phyloP scores from a whole-genome alignment of 2,329 filamentous ascomycete genomes.

The Ascosphaera acerosa region DNA sequence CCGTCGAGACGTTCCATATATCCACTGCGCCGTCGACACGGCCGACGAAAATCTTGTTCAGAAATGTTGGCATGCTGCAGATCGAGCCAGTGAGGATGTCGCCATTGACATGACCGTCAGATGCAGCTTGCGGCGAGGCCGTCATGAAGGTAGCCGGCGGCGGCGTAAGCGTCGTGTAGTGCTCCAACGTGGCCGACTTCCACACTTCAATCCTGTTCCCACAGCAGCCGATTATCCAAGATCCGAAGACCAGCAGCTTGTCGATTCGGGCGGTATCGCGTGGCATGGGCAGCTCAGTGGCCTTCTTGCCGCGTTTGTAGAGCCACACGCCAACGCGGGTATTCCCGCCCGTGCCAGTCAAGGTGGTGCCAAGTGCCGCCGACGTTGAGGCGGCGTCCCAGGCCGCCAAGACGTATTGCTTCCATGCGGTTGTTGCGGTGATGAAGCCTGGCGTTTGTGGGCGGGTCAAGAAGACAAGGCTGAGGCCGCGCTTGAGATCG shows the following conservation, averaged over 20 bases:
- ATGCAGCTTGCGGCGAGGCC: too few relatives aligned
- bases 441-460: constrained; percentile 71
- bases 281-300: constrained; percentile 47
- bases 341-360: constrained; percentile 17
- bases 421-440: constrained; percentile 71
- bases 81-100: constrained; percentile 53
- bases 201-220: constrained; percentile 61
- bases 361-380: constrained; percentile 39
- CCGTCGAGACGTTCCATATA: constrained; percentile 92
- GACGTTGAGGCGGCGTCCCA: constrained; percentile 26
- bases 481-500: constrained; percentile 69
- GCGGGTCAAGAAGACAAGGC: constrained; percentile 76
- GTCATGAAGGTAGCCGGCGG: constrained; percentile 10
- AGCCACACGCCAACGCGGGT: constrained; percentile 49
- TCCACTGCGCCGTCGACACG: constrained; percentile 73
- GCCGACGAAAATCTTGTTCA: constrained; percentile 89
- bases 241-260: constrained; percentile 60
- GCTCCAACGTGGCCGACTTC: constrained; percentile 59
- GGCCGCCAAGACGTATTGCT: constrained; percentile 64
- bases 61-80: constrained; percentile 72
- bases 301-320: constrained; percentile 72
- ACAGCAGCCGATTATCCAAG: constrained; percentile 70
- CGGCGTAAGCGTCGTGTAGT: constrained; percentile 58
- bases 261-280: constrained; percentile 40
- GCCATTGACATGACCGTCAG: constrained; percentile 29